Evolutionary conservation across 163 green algal genomes (phyloP).

Genomic region (Scenedesmus sp.): DNA sequence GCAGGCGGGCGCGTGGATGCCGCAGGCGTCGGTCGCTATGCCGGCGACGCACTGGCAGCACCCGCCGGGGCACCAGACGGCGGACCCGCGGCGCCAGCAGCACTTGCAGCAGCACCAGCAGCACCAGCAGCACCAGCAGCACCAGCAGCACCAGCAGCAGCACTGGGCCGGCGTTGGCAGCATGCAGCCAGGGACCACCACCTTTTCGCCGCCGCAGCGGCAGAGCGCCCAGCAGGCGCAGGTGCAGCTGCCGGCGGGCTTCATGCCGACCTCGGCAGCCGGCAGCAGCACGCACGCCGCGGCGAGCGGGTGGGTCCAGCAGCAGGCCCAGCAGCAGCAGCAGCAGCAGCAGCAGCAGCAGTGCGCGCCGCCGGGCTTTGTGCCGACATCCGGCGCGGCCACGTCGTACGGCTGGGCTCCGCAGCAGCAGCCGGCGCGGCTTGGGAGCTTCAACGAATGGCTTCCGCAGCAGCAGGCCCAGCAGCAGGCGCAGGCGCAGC

Average conservation of each 20-base stretch:
- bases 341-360: constrained; percentile 39
- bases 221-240: neutral
- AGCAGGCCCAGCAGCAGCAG: constrained; percentile 18
- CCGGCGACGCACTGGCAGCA: constrained; percentile 22
- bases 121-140: constrained; percentile 2
- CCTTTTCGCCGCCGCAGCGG: neutral
- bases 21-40: neutral
- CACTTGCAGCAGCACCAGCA: neutral
- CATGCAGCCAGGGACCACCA: too few species aligned
- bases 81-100: constrained; percentile 15
- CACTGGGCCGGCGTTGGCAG: neutral
- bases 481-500: constrained; percentile 22
- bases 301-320: too few species aligned
- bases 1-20: neutral
- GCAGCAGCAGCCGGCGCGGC: neutral
- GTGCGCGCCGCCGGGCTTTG: constrained; percentile 16
- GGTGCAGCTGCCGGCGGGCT: too few species aligned
- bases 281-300: too few species aligned
- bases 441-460: neutral
- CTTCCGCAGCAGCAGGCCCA: constrained; percentile 11
- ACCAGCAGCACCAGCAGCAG: constrained; percentile 16
- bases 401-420: neutral
- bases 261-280: too few species aligned
- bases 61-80: neutral
- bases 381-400: constrained; percentile 6